Evolutionary conservation across 2,329 filamentous ascomycete species (phyloP), one percentile per base, ranked within the genome.

Genomic region (Sporothrix pallida): DNA sequence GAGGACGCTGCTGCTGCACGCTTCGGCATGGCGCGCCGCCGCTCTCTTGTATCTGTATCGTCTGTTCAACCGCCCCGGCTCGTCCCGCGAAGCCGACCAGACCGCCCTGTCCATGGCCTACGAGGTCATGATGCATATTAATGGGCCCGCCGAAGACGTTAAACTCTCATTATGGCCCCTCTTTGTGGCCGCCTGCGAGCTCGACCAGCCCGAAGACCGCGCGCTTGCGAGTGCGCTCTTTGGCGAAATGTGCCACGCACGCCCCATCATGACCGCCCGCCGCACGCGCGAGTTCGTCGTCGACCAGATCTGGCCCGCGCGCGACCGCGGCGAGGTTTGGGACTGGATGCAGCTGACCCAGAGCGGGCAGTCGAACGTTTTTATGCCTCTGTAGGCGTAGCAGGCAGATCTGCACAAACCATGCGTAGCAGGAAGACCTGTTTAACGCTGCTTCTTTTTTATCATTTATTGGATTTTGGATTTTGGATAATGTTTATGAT

Each of bases 141-240:
- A 72, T 44, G 75, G 75, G 5, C 69, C 71, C 4, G 70, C 74
- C 58, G 75, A 75, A 4, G 74, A 76, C 63, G 60, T 75, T 23
- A 76, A 76, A 62, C 72, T 76, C 48, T 74, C 74, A 48, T 72
- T 76, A 23, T 76, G 75, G 75, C 75, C 75, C 54, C 69, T 76
- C 37, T 76, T 76, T 46, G 56, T 76, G 8, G 75, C 75, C 9
- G 72, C 75, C 6, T 74, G 74, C 74, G 75, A 76, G 63, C 71
- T 76, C 20, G 48, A 73, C 46, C 74, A 70, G 62, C 72, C 75
- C 56, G 75, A 75, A 17, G 74, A 76, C 74, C 75, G 75, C 37
- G 71, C 44, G 1, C 10, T 56, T 71, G 50, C 68, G 6, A 26
- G 23, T 26, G 67, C 52, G 2, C 68, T 75, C n/a, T 74, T 76